Evolutionary conservation across 768 basidiomycete species (phyloP), one percentile per base, ranked within the genome.

Genomic region (Leucosporidium scottii): DNA sequence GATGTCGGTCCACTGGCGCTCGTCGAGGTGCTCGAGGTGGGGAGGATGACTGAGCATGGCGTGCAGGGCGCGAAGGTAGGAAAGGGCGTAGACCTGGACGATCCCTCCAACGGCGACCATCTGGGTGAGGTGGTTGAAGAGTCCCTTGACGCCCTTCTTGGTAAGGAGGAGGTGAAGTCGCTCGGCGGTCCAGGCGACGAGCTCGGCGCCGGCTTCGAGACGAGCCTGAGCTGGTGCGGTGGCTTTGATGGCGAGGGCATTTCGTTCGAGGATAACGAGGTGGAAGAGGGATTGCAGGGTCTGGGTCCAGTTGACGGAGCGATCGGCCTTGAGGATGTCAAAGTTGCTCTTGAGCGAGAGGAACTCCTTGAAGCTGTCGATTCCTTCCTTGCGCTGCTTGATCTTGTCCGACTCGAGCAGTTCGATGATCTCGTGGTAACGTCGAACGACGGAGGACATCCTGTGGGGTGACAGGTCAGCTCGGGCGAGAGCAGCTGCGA

Each of bases 21-120:
- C 79, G 15, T 84, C 84, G 61, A 93, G 74, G 73, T 87, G 85
- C 54, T 93, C 88, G 64, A 93, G 80, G 78, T 97, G 93, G 4
- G 91, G 87, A 4, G 79, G 76, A 77, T 85, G 87, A 65, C 80
- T 80, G 61, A 90, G 79, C 13, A 97, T 75, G 66, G 79, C 81
- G 64, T 84, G 84, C 59, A 96, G 80, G 0, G 88, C 82, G 76
- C 93, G 93, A 64, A 88, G 81, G 77, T 91, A 93, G 77, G 93
- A 85, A 69, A 90, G 78, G 17, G 89, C 86, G 5, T 91, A 82
- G 0, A 86, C 85, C 5, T 80, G 75, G 20, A 96, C 79, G 47
- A 81, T 75, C 48, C 82, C 81, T 27, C 81, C 79, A 73, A 84
- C 74, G 6, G 85, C 79, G 60, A 92, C 82, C 59, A 82, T 83